Base-by-base conservation (phyloP, 768 basidiomycete species). In the Tremella yokohamensis region DNA sequence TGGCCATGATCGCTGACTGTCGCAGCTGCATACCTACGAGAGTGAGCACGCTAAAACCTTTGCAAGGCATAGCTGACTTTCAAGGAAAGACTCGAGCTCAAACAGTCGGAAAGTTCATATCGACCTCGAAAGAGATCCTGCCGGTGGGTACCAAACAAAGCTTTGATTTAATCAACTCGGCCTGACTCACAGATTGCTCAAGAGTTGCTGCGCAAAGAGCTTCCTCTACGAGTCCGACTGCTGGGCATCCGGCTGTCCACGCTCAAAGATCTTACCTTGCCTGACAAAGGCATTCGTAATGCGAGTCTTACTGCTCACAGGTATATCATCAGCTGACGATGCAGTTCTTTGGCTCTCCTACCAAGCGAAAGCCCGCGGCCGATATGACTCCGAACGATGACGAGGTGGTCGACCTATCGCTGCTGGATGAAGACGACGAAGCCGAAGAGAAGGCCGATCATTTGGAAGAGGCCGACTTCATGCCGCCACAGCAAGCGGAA, bases 171-270 rank as follows among this genome's bases (percentile, higher is more conserved):
- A 24, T 40, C 25, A 62, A n/a, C 20, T 9, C 45, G 42, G 51
- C 44, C 51, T 65, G 58, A 63, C 44, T 22, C 16, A 9, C 69
- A 90, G 84, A 84, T 84, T 51, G 93, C 90, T 7, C 85, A 86
- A 64, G 87, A 89, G 54, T 80, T 97, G 12, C 79, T 99, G 13
- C 80, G 86, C 56, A 82, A 86, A 7, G 91, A 93, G 75, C 77
- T 88, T 37, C 90, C 90, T 0, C 74, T 93, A 25, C 84, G 82
- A 26, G 78, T 98, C 20, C 83, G 94, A 29, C 80, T 99, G 19
- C 87, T 99, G 62, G 94, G 94, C 4, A 78, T 99, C 24, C 81
- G 93, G 45, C 81, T 94, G 9, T 92, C 89, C 2, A 93, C 89
- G 61, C 78, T 99, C 64, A 89, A 88, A 69, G 94, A 99, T 77